Evolutionary conservation across 495 filamentous ascomycete genomes (phyloP), one percentile per base, ranked within the genome.

Genomic region (Penicillium angulare): DNA sequence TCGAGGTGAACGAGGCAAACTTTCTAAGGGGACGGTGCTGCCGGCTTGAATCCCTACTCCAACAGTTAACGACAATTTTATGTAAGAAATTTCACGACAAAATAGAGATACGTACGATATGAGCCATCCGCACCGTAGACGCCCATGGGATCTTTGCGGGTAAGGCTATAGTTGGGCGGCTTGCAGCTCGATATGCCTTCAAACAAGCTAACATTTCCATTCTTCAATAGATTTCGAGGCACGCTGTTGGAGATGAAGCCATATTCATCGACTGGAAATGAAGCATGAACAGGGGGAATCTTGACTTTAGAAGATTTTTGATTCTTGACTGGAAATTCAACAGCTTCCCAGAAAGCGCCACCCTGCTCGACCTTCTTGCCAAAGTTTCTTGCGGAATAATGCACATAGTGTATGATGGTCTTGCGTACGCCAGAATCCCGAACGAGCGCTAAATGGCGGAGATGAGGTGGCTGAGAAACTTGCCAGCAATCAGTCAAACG

Each of bases 381-480:
- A 52, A 84, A 87, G 52, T 81, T 79, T 3, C 57, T 63, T 24
- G 69, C 73, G 2, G 81, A 75, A 41, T 83, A 84, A 47, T 86
- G 81, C 15, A 81, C 59, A 57, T 83, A 87, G 46, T 82, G 77
- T 5, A 76, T 72, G 15, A 70, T 69, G 20, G 78, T 82, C 3
- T 69, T 69, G 10, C 66, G 68, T 16, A 85, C 69, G 9, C 67
- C 70, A 15, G 77, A 81, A 53, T 89, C 86, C 51, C 82, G 69
- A 33, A 89, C 72, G 16, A 88, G 72, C 20, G 79, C 75, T n/a
- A 85, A 63, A 57, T 86, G 81, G 21, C 78, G 78, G 35, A 88
- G 71, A 57, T 86, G 75, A 15, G 73, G 65, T 15, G 86, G 86
- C 50, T 89, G 86, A 2, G 81, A 82, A 23, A 79, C 44, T 36